Conservation (phyloP, 2,329 filamentous ascomycete genomes). For the Trichophyton schoenleinii region DNA sequence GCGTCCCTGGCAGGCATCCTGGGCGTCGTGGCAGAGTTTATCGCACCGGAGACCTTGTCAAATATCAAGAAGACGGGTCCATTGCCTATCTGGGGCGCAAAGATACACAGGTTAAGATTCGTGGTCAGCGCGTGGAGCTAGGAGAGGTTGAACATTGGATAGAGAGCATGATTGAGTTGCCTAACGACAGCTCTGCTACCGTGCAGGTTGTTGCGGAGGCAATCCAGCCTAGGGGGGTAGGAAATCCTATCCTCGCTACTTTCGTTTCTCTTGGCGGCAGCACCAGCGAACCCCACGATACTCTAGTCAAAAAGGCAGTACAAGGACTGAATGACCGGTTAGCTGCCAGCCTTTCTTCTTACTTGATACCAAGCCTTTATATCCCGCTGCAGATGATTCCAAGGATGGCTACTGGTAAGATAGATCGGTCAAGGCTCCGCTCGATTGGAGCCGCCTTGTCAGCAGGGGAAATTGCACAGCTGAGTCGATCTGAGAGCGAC, state of each 20-base stretch:
- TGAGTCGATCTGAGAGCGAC: neutral
- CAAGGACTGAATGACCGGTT: slow-evolving; percentile 12
- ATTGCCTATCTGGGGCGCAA: slow-evolving; percentile 12
- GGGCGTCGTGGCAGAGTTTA: slow-evolving; percentile 37
- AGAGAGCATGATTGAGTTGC: neutral
- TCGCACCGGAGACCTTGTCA: slow-evolving; percentile 30
- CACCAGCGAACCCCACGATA: neutral
- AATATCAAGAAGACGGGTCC: slow-evolving; percentile 15
- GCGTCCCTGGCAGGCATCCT: slow-evolving; percentile 9
- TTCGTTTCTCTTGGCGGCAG: neutral
- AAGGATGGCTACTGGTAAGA: slow-evolving; percentile 28
- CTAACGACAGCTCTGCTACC: neutral
- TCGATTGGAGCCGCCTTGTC: slow-evolving; percentile 4
- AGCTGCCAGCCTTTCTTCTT: slow-evolving; percentile 16
- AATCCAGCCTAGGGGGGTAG: neutral
- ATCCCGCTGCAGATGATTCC: slow-evolving; percentile 29
- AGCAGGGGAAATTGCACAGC: neutral
- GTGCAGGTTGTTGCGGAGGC: neutral
- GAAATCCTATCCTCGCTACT: neutral
- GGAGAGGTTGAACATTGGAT: slow-evolving; percentile 1
- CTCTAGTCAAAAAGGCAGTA: neutral
- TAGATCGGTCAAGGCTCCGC: slow-evolving; percentile 22
- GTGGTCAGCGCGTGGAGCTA: slow-evolving; percentile 3
- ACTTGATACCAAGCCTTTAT: slow-evolving; percentile 26
- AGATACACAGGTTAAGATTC: slow-evolving; percentile 5